These are phyloP conservation scores for Macrolepiota albuminosa DNA, from an alignment of 768 basidiomycete species.

Conservation along the genomic window DNA sequence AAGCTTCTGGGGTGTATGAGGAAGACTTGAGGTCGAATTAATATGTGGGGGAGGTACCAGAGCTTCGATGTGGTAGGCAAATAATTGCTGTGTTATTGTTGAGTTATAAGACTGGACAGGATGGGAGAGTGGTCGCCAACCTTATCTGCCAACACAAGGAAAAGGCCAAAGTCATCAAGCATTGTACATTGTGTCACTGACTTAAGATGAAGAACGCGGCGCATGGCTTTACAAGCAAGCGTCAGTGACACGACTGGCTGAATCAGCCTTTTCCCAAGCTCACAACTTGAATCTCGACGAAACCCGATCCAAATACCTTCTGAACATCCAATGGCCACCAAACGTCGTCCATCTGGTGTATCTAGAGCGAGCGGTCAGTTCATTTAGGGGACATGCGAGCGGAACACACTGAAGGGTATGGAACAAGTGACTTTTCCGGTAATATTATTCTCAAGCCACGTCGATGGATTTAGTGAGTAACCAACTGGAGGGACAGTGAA, in stretches of 20 bases:
- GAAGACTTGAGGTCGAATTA: slow-evolving; percentile 55
- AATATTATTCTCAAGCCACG: slow-evolving; percentile 70
- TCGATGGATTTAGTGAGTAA: slow-evolving; percentile 38
- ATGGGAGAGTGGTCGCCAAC: slow-evolving; percentile 36
- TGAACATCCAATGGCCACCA: slow-evolving; percentile 87
- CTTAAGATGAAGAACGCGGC: slow-evolving; percentile 88
- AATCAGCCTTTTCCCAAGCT: slow-evolving; percentile 20
- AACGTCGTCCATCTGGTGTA: slow-evolving; percentile 72
- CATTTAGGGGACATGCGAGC: slow-evolving; percentile 7
- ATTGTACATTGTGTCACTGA: slow-evolving; percentile 93
- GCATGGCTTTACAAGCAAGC: slow-evolving; percentile 59
- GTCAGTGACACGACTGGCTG: slow-evolving; percentile 18
- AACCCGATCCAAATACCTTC: slow-evolving; percentile 96
- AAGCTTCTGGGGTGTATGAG: slow-evolving; percentile 84
- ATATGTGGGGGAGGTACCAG: slow-evolving; percentile 84
- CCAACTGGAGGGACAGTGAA: slow-evolving; percentile 70
- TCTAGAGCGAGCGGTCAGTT: slow-evolving; percentile 41
- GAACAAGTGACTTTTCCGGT: slow-evolving; percentile 91
- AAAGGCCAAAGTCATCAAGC: slow-evolving; percentile 94
- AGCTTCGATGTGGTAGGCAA: slow-evolving; percentile 95
- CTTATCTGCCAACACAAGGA: slow-evolving; percentile 93
- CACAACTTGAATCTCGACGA: slow-evolving; percentile 80
- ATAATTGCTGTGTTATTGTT: slow-evolving; percentile 53
- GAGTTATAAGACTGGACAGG: neutral
- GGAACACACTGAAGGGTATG: slow-evolving; percentile 75